Base-by-base conservation (phyloP, 129 eudicot genomes). In the Tagetes patula region DNA sequence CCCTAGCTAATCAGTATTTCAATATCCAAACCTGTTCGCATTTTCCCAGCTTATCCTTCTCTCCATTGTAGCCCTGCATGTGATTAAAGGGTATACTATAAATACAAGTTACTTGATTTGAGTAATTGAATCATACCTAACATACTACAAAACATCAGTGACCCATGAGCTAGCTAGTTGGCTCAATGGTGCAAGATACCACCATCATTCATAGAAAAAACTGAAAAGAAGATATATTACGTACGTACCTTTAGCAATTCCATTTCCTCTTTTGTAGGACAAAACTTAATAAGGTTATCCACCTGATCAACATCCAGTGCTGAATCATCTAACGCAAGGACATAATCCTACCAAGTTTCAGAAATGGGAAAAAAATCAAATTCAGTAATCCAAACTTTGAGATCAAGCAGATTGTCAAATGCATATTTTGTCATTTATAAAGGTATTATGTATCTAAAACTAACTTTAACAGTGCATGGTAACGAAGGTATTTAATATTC, bases 181-280 rank as follows among this genome's bases (percentile, higher is more conserved):
- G 56, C 6, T 50, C 41, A 49, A 74, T 36, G 43, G 20, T 74
- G 50, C 46, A 8, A 74, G 41, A 74, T 61, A 65, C 31, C 54
- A 77, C 39, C 34, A 43, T 45, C 58, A 46, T 46, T 34, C 11
- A 32, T 10, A 58, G 14, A 30, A 39, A 47, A 47, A 9, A 0
- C 11, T 47, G 13, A 58, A 8, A 31, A 59, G 41, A 39, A 39
- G 58, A 70, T 34, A 14, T 75, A 36, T 79, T n/a, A n/a, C 27
- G 0, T 20, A 20, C 27, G 27, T 72, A 94, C 99, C 99, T 90
- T 88, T 67, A 94, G 85, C 67, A 80, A 63, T 67, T 90, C 96
- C 78, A 88, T 90, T 82, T 94, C 99, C 73, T 90, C 99, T 81
- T 94, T 90, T 50, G 96, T 94, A 70, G 99, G 99, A 75, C 97